Percentiles rank a stretch among this genome's conserved stretches.
Evolutionary conservation across 306 rosid genomes (phyloP).

Genomic region (Corylus avellana): DNA sequence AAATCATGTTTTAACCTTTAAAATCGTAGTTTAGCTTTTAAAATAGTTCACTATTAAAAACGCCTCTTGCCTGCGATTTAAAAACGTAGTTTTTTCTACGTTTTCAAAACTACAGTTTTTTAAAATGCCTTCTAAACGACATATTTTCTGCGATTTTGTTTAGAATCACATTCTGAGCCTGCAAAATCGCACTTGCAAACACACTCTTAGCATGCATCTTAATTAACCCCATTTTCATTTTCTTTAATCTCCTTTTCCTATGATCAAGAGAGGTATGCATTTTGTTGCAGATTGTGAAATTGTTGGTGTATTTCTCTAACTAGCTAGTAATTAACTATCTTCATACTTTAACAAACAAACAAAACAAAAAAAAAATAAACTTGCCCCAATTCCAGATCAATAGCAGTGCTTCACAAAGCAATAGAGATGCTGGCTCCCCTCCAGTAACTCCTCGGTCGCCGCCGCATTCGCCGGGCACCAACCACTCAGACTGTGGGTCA

Average conservation of each 20-base stretch:
- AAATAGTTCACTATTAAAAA: too few species aligned
- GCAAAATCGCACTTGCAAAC: too few species aligned
- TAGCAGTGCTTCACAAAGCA: background rate
- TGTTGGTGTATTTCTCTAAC: background rate
- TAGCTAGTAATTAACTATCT: background rate
- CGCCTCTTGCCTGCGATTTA: too few species aligned
- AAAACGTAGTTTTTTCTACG: too few species aligned
- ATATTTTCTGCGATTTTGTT: too few species aligned
- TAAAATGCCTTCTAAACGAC: too few species aligned
- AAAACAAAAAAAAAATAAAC: background rate
- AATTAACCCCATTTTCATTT: background rate
- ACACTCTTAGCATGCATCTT: background rate
- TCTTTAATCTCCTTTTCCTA: background rate
- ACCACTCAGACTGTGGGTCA: conserved; percentile 18
- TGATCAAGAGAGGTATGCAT: background rate
- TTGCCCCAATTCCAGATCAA: background rate
- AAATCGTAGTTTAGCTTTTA: too few species aligned
- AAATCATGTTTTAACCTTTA: too few species aligned
- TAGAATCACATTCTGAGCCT: too few species aligned
- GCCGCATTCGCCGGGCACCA: background rate
- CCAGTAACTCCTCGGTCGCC: background rate
- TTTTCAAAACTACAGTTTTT: too few species aligned
- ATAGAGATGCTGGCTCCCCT: conserved; percentile 7
- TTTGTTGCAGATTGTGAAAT: background rate
- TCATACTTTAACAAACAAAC: background rate